Percentiles rank a stretch among this genome's conserved stretches.
These are phyloP conservation scores for Penicillium ucsense DNA, from an alignment of 495 filamentous ascomycete species.

Conservation along the genomic window DNA sequence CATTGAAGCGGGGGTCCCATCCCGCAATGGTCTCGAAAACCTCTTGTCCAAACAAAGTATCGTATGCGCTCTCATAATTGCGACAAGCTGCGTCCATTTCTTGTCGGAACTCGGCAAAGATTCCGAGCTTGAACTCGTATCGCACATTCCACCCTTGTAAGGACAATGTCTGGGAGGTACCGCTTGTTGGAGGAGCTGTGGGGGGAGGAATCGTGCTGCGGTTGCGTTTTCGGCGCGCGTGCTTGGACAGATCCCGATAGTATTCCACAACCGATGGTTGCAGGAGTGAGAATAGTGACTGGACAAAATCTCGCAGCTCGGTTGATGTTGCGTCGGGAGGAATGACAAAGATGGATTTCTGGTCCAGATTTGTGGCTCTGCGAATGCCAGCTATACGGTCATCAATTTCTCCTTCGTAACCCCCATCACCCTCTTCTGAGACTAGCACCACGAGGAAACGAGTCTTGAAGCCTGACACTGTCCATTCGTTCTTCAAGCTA, in stretches of 20 bases:
- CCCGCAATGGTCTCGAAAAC: slow-evolving; percentile 78
- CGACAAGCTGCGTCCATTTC: slow-evolving; percentile 79
- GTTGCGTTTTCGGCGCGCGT: slow-evolving; percentile 72
- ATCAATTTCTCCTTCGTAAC: slow-evolving; percentile 52
- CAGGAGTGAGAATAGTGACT: slow-evolving; percentile 47
- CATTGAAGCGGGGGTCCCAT: slow-evolving; percentile 80
- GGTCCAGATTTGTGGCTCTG: slow-evolving; percentile 66
- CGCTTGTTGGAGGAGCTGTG: slow-evolving; percentile 71
- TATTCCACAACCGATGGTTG: slow-evolving; percentile 64
- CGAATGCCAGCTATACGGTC: slow-evolving; percentile 70
- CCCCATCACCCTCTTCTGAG: slow-evolving; percentile 51
- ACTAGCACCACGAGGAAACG: slow-evolving; percentile 69
- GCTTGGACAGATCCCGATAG: slow-evolving; percentile 84
- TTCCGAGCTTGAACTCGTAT: slow-evolving; percentile 84
- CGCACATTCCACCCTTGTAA: slow-evolving; percentile 80
- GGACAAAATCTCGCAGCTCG: slow-evolving; percentile 54
- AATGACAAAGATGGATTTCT: slow-evolving; percentile 70
- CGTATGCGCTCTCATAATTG: slow-evolving; percentile 78
- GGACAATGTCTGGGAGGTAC: slow-evolving; percentile 75
- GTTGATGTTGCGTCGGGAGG: slow-evolving; percentile 51
- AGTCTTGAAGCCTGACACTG: slow-evolving; percentile 60
- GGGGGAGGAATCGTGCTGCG: slow-evolving; percentile 66
- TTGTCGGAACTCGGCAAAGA: slow-evolving; percentile 82
- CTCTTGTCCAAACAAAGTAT: slow-evolving; percentile 66
- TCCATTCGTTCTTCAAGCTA: slow-evolving; percentile 53